Base-by-base conservation (phyloP, 768 basidiomycete species). In the Piloderma croceum region DNA sequence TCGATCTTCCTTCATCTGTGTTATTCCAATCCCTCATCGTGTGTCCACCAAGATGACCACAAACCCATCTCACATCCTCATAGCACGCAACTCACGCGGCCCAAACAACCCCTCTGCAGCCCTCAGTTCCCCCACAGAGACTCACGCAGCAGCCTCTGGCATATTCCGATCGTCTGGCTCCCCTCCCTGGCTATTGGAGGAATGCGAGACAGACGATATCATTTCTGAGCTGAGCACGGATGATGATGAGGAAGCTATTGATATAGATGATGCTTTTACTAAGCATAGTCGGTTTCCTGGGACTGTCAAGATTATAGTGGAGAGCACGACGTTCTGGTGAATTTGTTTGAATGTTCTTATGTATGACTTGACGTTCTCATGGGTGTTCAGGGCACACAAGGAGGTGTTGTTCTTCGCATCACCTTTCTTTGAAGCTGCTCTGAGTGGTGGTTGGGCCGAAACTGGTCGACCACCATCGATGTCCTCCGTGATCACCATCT, bases 371-470 rank as follows among this genome's bases (percentile, higher is more conserved):
- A 46, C 37, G 24, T 18, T 36, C 40, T 36, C 27, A 22, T 12
- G 24, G 24, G 22, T 31, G 27, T 33, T 33, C 54, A 90, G 88
- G 88, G 83, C 85, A 1, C 91, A 94, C 64, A 91, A 89, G 59
- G 90, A 93, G 56, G 78, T 94, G 21, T 67, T 94, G 5, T 85
- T 82, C 62, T 94, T 91, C 56, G 85, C 90, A 4, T 92, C 90
- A n/a, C 89, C 91, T 0, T 94, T 94, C 70, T 94, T 94, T 59
- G 83, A 92, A 61, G 89, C 88, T 13, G 83, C 90, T 7, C 67
- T 94, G 34, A 88, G 88, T 50, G 91, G 91, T 6, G 78, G 87
- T 53, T 94, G 91, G 91, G 85, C 86, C 10, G 91, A 94, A 64
- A 92, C 83, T 5, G 84, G 81, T 24, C 73, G 85, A 27, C 85